These are phyloP conservation scores for Lentinula raphanica DNA, from an alignment of 768 basidiomycete species.

Conservation along the genomic window DNA sequence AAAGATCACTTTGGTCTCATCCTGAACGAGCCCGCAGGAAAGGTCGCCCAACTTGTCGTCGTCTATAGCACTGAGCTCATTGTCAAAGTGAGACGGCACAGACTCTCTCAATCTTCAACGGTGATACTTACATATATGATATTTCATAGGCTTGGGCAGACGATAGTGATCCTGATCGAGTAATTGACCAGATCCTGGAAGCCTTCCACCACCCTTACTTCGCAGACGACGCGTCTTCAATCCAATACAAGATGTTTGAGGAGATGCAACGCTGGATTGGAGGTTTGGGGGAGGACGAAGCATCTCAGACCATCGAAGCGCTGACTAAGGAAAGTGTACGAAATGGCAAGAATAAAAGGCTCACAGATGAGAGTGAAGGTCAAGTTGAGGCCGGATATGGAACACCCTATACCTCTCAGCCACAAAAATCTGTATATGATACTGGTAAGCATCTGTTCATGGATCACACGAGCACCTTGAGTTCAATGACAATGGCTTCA, in stretches of 20 bases:
- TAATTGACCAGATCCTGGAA: conserved; percentile 50
- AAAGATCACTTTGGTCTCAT: conserved; percentile 75
- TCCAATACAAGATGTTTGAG: conserved; percentile 59
- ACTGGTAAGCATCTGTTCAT: too few relatives aligned
- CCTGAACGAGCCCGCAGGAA: conserved; percentile 71
- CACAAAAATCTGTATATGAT: conserved; percentile 2
- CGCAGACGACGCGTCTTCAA: conserved; percentile 42
- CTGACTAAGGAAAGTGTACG: conserved; percentile 58
- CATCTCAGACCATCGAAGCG: conserved; percentile 37
- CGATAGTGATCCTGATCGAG: conserved; percentile 35
- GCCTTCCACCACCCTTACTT: conserved; percentile 73
- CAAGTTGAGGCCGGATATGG: conserved; percentile 35
- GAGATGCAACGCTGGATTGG: conserved; percentile 50
- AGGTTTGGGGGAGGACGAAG: conserved; percentile 38
- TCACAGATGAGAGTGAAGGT: conserved; percentile 39
- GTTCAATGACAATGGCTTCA: background rate
- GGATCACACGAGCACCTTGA: background rate
- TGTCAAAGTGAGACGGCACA: conserved; percentile 37
- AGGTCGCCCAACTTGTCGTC: conserved; percentile 65
- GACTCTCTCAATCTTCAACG: background rate
- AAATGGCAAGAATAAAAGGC: conserved; percentile 51
- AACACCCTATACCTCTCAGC: conserved; percentile 13
- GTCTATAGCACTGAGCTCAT: conserved; percentile 56
- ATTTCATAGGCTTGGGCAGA: conserved; percentile 42
- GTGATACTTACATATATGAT: background rate